A percentile compares a stretch with the other conserved stretches of the same genome.
Evolutionary conservation across 805 yeast species (phyloP).

Genomic region (Wickerhamomyces alni): DNA sequence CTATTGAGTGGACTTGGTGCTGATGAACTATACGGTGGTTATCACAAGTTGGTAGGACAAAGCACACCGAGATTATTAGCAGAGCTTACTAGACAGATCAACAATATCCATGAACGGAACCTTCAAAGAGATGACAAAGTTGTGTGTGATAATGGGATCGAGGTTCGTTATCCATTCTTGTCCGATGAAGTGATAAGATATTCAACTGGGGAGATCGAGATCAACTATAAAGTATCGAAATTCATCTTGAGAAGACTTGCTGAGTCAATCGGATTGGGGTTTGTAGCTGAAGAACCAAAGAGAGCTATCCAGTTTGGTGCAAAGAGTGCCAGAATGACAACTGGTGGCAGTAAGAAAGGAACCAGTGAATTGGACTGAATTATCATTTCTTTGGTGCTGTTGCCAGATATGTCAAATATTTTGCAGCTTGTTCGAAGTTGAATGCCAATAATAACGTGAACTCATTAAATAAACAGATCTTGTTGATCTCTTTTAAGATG

Average conservation of each 20-base stretch:
- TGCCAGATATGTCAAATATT: conserved; percentile 30
- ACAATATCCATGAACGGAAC: conserved; percentile 70
- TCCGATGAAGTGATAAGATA: conserved; percentile 53
- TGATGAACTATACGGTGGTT: conserved; percentile 95
- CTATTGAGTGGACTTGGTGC: conserved; percentile 93
- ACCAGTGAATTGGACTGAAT: conserved; percentile 41
- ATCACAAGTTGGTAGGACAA: conserved; percentile 65
- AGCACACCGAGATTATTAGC: conserved; percentile 38
- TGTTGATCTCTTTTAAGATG: conserved; percentile 33
- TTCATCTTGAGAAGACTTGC: conserved; percentile 62
- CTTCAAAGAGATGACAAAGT: conserved; percentile 91
- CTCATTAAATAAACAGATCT: conserved; percentile 33
- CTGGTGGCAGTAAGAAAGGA: conserved; percentile 72
- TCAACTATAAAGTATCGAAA: conserved; percentile 46
- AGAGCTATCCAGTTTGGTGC: conserved; percentile 98
- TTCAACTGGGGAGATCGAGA: conserved; percentile 42
- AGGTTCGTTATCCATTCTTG: conserved; percentile 80
- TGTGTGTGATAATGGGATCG: conserved; percentile 81
- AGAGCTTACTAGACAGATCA: conserved; percentile 67
- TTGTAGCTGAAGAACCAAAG: conserved; percentile 70
- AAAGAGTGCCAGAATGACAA: conserved; percentile 86
- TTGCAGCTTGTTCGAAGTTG: conserved; percentile 49
- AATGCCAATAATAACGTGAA: conserved; percentile 36
- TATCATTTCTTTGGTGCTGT: conserved; percentile 2
- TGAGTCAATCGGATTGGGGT: conserved; percentile 35